Evolutionary conservation across 805 yeast species (phyloP), one percentile per base, ranked within the genome.

Genomic region (Candida coleopterorum): DNA sequence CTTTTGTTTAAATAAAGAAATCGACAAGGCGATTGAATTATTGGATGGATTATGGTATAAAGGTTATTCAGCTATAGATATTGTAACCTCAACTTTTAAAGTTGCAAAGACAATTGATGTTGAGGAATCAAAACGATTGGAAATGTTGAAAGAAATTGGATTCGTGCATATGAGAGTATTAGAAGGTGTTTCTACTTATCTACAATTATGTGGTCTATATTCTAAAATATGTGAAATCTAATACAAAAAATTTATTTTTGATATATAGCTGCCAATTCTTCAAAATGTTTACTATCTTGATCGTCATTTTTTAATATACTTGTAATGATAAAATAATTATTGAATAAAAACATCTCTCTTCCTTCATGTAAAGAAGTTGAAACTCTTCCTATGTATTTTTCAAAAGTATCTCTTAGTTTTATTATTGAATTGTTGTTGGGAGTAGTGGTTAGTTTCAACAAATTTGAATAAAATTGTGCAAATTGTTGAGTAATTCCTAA

Each of bases 41-140:
- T 70, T 93, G 46, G 78, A 75, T 35, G 69, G 72, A 4, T 68
- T 93, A 21, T 90, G 97, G 96, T 68, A 63, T 25, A 85, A 85
- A 53, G 98, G 98, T 5, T 93, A 90, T 57, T 80, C 90, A 10
- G 93, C 96, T 0, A 85, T 87, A 18, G 98, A 93, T 60, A 85
- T 93, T 29, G 87, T 89, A 4, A 81, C 95, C 2, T 88, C 95
- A 38, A 77, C 89, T 51, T 93, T 93, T 64, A 76, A 85, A 44
- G 97, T 93, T 8, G 75, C 87, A 18, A 90, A 89, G 60, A 75
- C 82, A 2, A 52, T 93, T 41, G 81, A 78, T 14, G 64, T 86
- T 7, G 72, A 69, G 28, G 97, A 93, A 54, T 71, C 70, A 34
- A 70, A 68, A 38, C 65, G 95, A 44, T 66, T 93, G 42, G 90